phyloP scores from a whole-genome alignment of 2,329 filamentous ascomycete genomes.

The Phyllosticta citribraziliensis region DNA sequence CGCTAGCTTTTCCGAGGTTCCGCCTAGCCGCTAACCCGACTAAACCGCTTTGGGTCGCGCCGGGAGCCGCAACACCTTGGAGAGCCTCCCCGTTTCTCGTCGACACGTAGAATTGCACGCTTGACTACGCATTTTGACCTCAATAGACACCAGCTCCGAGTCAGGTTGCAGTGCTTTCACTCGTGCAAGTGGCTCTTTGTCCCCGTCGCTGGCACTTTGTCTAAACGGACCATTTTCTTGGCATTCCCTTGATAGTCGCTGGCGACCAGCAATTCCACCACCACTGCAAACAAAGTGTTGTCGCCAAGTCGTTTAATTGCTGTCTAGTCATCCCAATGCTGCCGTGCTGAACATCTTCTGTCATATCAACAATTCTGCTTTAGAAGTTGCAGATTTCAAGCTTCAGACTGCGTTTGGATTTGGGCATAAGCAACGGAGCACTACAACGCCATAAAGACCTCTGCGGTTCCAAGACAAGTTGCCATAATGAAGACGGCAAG shows the following conservation, averaged over 20 bases:
- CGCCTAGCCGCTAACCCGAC: background rate
- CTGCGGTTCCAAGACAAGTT: no score
- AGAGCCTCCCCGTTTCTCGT: background rate
- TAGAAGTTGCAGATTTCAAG: no score
- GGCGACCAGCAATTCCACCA: background rate
- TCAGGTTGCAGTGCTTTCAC: background rate
- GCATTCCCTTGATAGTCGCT: background rate
- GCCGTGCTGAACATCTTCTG: no score
- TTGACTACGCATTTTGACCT: background rate
- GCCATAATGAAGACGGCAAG: background rate
- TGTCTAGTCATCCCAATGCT: no score
- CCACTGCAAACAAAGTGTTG: no score
- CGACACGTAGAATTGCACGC: background rate
- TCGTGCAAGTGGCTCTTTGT: background rate
- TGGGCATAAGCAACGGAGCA: no score
- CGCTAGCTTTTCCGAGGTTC: constrained; percentile 6
- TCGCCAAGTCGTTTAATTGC: no score
- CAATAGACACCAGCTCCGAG: background rate
- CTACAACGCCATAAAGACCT: no score
- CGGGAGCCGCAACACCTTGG: background rate
- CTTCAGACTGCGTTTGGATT: no score
- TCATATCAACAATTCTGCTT: no score
- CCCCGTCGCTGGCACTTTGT: background rate
- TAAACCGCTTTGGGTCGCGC: background rate
- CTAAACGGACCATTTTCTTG: background rate